phyloP scores from a whole-genome alignment of 192 early-diverging fungal species.

The Helicostylum pulchrum region DNA sequence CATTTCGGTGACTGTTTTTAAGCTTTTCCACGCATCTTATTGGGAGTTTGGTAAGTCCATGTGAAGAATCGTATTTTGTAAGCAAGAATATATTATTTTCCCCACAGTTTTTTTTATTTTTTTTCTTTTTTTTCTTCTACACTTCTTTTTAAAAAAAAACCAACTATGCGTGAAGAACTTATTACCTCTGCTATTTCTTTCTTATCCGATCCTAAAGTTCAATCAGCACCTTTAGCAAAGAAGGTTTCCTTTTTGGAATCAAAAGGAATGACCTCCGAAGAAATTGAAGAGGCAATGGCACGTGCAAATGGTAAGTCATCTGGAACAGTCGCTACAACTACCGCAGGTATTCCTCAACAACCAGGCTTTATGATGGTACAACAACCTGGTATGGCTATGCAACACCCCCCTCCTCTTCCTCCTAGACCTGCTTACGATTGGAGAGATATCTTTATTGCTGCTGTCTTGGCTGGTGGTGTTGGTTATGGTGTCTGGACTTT shows the following conservation, averaged over 20 bases:
- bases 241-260: slow-evolving; percentile 93
- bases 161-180: slow-evolving; percentile 63
- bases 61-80: too few species aligned
- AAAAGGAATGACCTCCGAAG: slow-evolving; percentile 88
- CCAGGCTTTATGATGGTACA: slow-evolving; percentile 5
- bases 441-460: slow-evolving; percentile 92
- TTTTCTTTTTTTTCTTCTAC: too few species aligned
- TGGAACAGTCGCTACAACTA: slow-evolving; percentile 11
- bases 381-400: neutral
- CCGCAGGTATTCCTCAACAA: slow-evolving; percentile 13
- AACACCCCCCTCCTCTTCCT: slow-evolving; percentile 40
- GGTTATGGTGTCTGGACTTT: slow-evolving; percentile 81
- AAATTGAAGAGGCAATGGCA: slow-evolving; percentile 89
- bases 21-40: too few species aligned
- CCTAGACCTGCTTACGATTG: slow-evolving; percentile 73
- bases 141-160: too few species aligned
- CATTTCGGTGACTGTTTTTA: too few species aligned
- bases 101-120: too few species aligned
- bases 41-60: too few species aligned
- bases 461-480: slow-evolving; percentile 80
- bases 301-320: slow-evolving; percentile 52
- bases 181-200: slow-evolving; percentile 87
- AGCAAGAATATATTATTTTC: too few species aligned
- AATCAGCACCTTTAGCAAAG: slow-evolving; percentile 82
- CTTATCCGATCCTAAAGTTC: slow-evolving; percentile 89